These are phyloP conservation scores for California macrophylla DNA, from an alignment of 441 rosid species.

Conservation along the genomic window DNA sequence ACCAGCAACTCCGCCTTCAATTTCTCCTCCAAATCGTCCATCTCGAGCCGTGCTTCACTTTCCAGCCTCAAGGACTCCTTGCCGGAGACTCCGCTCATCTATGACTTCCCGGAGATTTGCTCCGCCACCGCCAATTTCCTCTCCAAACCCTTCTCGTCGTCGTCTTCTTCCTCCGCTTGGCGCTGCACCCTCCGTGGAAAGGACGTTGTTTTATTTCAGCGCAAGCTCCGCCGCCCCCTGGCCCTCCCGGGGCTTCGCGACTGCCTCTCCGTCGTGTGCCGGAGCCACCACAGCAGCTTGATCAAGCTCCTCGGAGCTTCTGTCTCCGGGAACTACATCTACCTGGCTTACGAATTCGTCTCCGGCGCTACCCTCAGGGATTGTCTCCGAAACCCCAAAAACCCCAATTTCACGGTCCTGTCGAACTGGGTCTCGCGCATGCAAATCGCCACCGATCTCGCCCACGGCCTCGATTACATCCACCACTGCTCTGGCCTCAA, in stretches of 20 bases:
- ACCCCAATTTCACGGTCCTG: constrained; percentile 58
- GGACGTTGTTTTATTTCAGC: constrained; percentile 55
- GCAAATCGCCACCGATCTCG: constrained; percentile 67
- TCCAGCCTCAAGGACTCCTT: constrained; percentile 57
- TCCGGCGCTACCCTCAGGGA: constrained; percentile 52
- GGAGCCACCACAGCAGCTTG: constrained; percentile 60
- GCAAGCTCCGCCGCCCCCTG: constrained; percentile 51
- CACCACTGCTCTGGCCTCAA: constrained; percentile 65
- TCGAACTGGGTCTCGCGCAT: constrained; percentile 63
- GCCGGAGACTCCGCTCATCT: constrained; percentile 61
- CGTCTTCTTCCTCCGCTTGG: constrained; percentile 60
- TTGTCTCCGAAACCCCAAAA: constrained; percentile 46
- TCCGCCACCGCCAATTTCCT: constrained; percentile 82
- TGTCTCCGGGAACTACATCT: constrained; percentile 51
- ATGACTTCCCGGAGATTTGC: constrained; percentile 65
- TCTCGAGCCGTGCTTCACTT: constrained; percentile 43
- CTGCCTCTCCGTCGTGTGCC: constrained; percentile 43
- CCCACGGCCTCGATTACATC: constrained; percentile 71
- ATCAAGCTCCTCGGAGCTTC: constrained; percentile 58
- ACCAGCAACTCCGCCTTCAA: no score
- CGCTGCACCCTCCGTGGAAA: constrained; percentile 51
- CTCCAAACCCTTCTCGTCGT: constrained; percentile 28
- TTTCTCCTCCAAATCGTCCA: constrained; percentile 27
- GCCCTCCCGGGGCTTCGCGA: constrained; percentile 31
- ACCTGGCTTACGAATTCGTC: constrained; percentile 53